Base-by-base conservation (phyloP, 805 yeast genomes). In the Metschnikowia kunwiensis region DNA sequence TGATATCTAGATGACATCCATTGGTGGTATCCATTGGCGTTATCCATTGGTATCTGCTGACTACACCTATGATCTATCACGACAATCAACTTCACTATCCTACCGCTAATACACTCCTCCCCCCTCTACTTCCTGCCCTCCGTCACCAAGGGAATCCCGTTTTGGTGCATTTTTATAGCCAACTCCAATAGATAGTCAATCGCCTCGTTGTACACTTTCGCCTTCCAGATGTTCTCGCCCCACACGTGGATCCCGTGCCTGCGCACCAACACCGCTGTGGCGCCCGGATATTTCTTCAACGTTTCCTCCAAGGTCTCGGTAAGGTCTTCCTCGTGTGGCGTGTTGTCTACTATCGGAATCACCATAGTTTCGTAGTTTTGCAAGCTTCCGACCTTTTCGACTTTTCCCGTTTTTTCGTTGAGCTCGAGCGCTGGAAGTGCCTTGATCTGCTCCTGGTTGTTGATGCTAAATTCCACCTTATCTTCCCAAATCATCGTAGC, bases 201-300 rank as follows among this genome's bases (percentile, higher is more conserved):
- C 12, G 96, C 95, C 61, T 91, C 97, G 56, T 88, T 88, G 58
- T 84, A 83, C 10, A 91, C 75, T 61, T 91, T 91, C 32, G 97
- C 96, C 61, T 89, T 87, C 85, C 94, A 84, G 9, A 86, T 85
- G 17, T 74, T 78, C 50, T 82, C 86, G 16, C 97, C 97, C 97
- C 97, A 91, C n/a, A 88, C 96, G 56, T 82, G 91, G 29, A 91
- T 81, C 1, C 97, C 97, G 55, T 91, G 97, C 53, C 96, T 72
- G 60, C 95, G 76, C 5, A 91, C 97, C 35, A 91, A 67, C 1
- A 91, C 87, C 0, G 97, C 97, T 2, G 88, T 77, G 3, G 95
- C 65, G 0, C 76, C 70, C 1, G 97, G 96, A 51, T 86, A 82
- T 11, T 72, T 67, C n/a, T 49, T 57, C 36, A 89, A 76, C 0